A percentile compares a stretch with the other conserved stretches of the same genome.
phyloP scores from a whole-genome alignment of 1,284 basidiomycete species.

The Ceratobasidium sp. region DNA sequence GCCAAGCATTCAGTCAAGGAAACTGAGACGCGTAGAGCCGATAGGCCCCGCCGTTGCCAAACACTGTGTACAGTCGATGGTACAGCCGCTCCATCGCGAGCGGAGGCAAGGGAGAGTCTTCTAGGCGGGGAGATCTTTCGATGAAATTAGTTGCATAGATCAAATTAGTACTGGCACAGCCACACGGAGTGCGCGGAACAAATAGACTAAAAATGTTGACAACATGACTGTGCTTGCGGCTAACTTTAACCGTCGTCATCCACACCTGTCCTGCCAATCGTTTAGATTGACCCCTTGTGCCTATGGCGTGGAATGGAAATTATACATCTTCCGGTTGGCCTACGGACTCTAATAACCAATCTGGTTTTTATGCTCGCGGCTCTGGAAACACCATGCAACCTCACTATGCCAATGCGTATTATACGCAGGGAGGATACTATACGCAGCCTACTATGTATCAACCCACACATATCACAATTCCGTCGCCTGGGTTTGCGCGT shows the following conservation, averaged over 20 bases:
- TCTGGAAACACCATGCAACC: slow-evolving; percentile 54
- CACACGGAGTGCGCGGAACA: slow-evolving; percentile 25
- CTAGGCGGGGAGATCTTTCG: background rate
- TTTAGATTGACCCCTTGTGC: background rate
- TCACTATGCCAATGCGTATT: slow-evolving; percentile 74
- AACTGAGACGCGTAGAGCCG: background rate
- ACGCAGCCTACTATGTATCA: slow-evolving; percentile 30
- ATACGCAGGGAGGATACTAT: slow-evolving; percentile 49
- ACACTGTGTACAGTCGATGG: background rate
- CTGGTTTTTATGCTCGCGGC: background rate
- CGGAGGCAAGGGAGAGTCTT: background rate
- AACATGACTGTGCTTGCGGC: no score
- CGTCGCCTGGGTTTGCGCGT: slow-evolving; percentile 48
- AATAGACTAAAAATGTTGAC: no score
- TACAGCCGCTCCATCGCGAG: background rate
- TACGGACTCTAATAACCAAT: slow-evolving; percentile 7
- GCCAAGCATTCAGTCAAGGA: slow-evolving; percentile 1
- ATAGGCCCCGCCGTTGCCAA: background rate
- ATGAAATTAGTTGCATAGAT: background rate
- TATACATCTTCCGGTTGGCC: background rate
- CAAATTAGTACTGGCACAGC: background rate
- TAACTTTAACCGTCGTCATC: background rate
- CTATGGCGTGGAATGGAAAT: slow-evolving; percentile 24
- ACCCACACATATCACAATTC: slow-evolving; percentile 47
- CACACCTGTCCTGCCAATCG: no score